Base-by-base conservation (phyloP, 176 grass and related monocot genomes). In the Oryza longistaminata region DNA sequence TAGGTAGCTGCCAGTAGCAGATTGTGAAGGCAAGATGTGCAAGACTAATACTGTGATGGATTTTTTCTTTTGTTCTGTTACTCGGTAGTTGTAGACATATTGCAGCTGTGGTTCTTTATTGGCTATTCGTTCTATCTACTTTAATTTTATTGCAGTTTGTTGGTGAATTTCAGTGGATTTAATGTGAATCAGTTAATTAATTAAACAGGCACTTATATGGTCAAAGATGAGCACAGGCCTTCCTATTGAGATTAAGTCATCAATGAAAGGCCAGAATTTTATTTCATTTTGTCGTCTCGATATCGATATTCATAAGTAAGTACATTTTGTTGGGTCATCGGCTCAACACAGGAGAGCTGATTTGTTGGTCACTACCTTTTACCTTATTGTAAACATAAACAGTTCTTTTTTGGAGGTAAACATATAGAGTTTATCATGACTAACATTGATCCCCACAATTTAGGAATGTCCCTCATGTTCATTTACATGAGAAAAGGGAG, bases 161-260 rank as follows among this genome's bases (percentile, higher is more conserved):
- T 76, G 33, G 65, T 69, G 68, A 53, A 73, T 53, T 82, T 21
- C 26, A 50, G 55, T 66, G 40, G 16, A 17, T 76, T 68, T 85
- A 53, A 76, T 68, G 11, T 84, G 68, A 62, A 61, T 55, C 3
- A 61, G n/a, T 62, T 7, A 24, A 62, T n/a, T 62, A 87, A 78
- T 74, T 87, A 85, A 85, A 87, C 93, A 98, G 96, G 96, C 96
- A 88, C 88, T 98, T 55, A 95, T 95, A 90, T 98, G 96, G 96
- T 95, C 91, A 76, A 98, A 98, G 85, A 98, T 95, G 96, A 98
- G 96, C 53, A 98, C 96, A 21, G 89, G 96, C 37, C 96, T 98
- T 90, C 96, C 93, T 49, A 98, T 98, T 85, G 96, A 98, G 58
- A 98, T 98, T 83, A 88, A 70, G 22, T 98, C 96, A 73, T 88